phyloP scores from a whole-genome alignment of 768 basidiomycete genomes.

The Neoboletus subvelutipes region DNA sequence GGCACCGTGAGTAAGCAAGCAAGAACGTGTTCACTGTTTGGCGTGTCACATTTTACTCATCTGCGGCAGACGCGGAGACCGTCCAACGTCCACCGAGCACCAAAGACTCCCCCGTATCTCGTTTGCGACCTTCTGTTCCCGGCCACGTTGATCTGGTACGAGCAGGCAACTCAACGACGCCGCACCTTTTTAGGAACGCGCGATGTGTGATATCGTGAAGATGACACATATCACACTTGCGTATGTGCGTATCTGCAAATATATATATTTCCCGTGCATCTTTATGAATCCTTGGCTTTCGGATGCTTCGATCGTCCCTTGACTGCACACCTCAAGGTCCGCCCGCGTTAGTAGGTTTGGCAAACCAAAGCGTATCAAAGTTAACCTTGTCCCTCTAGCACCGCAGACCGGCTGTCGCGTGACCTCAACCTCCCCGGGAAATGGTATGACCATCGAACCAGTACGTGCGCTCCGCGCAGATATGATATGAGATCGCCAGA shows the following conservation, averaged over 20 bases:
- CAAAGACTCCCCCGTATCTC: background rate
- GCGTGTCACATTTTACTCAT: background rate
- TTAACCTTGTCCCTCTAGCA: conserved; percentile 9
- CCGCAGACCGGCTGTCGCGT: background rate
- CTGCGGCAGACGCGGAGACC: background rate
- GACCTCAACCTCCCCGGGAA: background rate
- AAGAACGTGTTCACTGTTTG: background rate
- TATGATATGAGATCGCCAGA: background rate
- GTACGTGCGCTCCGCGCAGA: background rate
- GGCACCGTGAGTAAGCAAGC: background rate
- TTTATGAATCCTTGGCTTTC: background rate
- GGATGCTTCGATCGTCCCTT: background rate
- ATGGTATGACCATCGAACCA: background rate
- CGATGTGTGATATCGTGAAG: background rate
- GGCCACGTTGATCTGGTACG: background rate
- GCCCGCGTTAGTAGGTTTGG: conserved; percentile 5
- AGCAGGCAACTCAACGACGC: background rate
- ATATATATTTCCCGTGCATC: background rate
- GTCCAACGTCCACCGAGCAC: background rate
- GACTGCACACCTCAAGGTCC: conserved; percentile 10
- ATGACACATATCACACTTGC: background rate
- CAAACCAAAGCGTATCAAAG: background rate
- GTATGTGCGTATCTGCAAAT: background rate
- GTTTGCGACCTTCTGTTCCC: background rate
- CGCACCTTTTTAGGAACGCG: background rate